A percentile compares a stretch with the other conserved stretches of the same genome.
Evolutionary conservation across 169 alveolate genomes (phyloP).

Genomic region (Babesia microti): DNA sequence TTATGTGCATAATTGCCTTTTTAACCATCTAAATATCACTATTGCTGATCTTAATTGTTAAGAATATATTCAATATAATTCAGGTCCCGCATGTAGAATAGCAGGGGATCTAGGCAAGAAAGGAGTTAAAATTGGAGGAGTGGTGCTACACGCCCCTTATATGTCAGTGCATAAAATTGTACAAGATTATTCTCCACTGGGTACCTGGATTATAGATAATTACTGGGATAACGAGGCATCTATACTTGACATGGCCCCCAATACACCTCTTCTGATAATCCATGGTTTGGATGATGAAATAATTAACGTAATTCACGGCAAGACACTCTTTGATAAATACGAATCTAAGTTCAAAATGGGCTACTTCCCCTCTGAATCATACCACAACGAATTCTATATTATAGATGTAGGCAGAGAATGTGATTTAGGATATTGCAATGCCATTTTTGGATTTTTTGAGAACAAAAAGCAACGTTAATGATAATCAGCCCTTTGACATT

Average conservation of each 20-base stretch:
- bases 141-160: constrained; percentile 70
- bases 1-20: too few relatives aligned
- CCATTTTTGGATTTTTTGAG: constrained; percentile 26
- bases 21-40: too few relatives aligned
- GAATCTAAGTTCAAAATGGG: constrained; percentile 49
- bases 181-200: constrained; percentile 54
- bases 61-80: too few relatives aligned
- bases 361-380: constrained; percentile 47
- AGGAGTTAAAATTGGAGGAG: constrained; percentile 62
- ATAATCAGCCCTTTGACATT: constrained; percentile 12
- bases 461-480: constrained; percentile 7
- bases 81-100: constrained; percentile 66
- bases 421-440: constrained; percentile 23
- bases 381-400: constrained; percentile 55
- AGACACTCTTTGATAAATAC: constrained; percentile 52
- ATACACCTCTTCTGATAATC: constrained; percentile 59
- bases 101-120: constrained; percentile 49
- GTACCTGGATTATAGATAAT: constrained; percentile 49
- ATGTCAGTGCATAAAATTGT: constrained; percentile 61
- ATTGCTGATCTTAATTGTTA: too few relatives aligned
- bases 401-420: constrained; percentile 41
- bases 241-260: constrained; percentile 28
- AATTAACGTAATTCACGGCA: constrained; percentile 61
- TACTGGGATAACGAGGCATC: constrained; percentile 55
- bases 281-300: constrained; percentile 71